Conservation (phyloP, 2,329 filamentous ascomycete species). For the Didymella pomorum region DNA sequence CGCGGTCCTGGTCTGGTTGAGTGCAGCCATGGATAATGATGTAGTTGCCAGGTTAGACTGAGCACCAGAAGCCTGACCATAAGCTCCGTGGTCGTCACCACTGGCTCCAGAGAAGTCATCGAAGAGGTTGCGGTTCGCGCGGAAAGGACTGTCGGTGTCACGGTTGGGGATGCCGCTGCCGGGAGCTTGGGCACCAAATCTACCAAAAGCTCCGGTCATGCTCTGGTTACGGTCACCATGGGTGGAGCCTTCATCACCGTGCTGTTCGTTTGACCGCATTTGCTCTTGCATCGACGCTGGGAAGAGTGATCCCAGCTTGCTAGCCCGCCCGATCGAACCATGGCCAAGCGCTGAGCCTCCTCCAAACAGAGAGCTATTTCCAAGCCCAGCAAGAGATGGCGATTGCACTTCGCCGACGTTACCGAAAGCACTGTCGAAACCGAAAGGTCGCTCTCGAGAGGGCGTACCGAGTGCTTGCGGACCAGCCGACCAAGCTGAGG, state of each 20-base stretch:
- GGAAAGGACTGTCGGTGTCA: constrained; percentile 53
- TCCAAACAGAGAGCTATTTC: constrained; percentile 71
- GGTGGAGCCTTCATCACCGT: constrained; percentile 65
- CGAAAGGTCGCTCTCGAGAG: constrained; percentile 65
- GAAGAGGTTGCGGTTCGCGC: constrained; percentile 48
- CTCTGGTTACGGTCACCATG: constrained; percentile 49
- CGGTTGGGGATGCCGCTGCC: constrained; percentile 40
- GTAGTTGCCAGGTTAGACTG: constrained; percentile 40
- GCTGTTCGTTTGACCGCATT: constrained; percentile 69
- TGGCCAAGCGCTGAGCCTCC: constrained; percentile 57
- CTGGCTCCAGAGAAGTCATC: constrained; percentile 49
- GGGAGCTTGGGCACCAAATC: constrained; percentile 58
- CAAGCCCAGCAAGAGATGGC: constrained; percentile 71
- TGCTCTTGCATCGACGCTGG: constrained; percentile 89
- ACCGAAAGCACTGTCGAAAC: constrained; percentile 68
- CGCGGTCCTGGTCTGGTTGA: constrained; percentile 45
- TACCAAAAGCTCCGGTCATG: constrained; percentile 72
- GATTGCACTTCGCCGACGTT: constrained; percentile 81
- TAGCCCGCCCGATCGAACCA: constrained; percentile 75
- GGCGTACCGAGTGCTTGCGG: constrained; percentile 80
- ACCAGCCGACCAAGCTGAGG: constrained; percentile 68
- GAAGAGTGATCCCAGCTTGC: constrained; percentile 87
- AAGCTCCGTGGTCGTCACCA: constrained; percentile 39
- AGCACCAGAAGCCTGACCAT: constrained; percentile 34
- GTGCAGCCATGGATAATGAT: constrained; percentile 43